A percentile compares a stretch with the other conserved stretches of the same genome.
Conservation (phyloP, 768 basidiomycete species). For the Strobilomyces confusus region DNA sequence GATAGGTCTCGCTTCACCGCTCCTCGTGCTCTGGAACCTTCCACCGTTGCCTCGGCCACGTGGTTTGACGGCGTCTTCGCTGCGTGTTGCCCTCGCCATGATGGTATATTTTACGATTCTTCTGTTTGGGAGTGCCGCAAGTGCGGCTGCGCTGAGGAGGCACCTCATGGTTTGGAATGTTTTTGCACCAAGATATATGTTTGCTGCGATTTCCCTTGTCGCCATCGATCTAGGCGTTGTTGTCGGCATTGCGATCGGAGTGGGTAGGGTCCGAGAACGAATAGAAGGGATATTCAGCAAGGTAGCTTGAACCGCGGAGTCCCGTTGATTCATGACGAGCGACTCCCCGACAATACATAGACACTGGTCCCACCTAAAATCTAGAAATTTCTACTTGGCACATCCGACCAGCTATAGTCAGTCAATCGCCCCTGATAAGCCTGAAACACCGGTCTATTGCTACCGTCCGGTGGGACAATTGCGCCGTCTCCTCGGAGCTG, state of each 20-base stretch:
- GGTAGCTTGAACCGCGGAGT: conserved; percentile 3
- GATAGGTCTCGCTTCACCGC: conserved; percentile 59
- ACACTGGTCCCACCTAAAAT: background rate
- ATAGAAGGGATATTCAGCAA: conserved; percentile 22
- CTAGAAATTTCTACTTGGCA: background rate
- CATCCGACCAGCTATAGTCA: background rate
- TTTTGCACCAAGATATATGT: conserved; percentile 94
- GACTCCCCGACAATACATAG: background rate
- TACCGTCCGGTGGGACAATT: background rate
- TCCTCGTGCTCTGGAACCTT: conserved; percentile 82
- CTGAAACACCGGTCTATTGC: conserved; percentile 6
- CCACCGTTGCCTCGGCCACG: conserved; percentile 46
- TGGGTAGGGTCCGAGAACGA: conserved; percentile 17
- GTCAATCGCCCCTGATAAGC: too few species aligned
- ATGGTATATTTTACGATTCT: conserved; percentile 66
- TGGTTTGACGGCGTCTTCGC: conserved; percentile 34
- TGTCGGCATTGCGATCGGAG: conserved; percentile 22
- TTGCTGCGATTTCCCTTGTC: conserved; percentile 60
- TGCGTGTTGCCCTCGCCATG: conserved; percentile 58
- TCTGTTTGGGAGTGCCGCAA: conserved; percentile 64
- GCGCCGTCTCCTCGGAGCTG: conserved; percentile 19
- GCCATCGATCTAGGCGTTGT: conserved; percentile 60
- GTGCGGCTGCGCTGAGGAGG: conserved; percentile 70
- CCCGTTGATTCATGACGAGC: background rate
- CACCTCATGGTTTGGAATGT: conserved; percentile 99